Conservation (phyloP, 2,329 filamentous ascomycete genomes). For the Cladosporium cucumerinum region DNA sequence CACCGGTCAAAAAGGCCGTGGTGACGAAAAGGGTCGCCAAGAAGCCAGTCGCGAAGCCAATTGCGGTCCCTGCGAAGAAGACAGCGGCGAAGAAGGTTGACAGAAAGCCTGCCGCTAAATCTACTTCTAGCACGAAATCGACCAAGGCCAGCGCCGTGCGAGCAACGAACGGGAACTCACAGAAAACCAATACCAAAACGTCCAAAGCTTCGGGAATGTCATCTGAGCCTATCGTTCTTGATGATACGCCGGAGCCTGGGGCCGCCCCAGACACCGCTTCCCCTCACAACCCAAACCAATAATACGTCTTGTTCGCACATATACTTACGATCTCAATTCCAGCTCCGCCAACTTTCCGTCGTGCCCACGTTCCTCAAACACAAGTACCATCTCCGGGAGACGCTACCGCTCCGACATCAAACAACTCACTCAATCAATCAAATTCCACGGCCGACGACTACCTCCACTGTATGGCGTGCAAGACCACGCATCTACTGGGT, state of each 20-base stretch:
- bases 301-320: background rate
- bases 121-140: slow-evolving; percentile 25
- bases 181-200: background rate
- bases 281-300: background rate
- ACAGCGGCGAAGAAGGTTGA: slow-evolving; percentile 9
- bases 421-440: slow-evolving; percentile 17
- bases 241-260: background rate
- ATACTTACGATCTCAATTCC: slow-evolving; percentile 9
- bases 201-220: background rate
- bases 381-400: slow-evolving; percentile 8
- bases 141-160: slow-evolving; percentile 9
- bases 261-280: background rate
- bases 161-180: background rate
- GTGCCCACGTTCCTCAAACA: slow-evolving; percentile 21
- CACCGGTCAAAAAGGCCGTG: background rate
- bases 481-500: slow-evolving; percentile 52
- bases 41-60: background rate
- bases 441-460: slow-evolving; percentile 16
- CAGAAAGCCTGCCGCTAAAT: slow-evolving; percentile 3
- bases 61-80: background rate
- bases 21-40: background rate
- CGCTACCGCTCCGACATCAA: background rate
- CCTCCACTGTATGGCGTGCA: slow-evolving; percentile 53
- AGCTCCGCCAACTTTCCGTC: slow-evolving; percentile 23
- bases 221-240: background rate